phyloP scores from a whole-genome alignment of 176 grass and related monocot species.

The Ensete glaucum region DNA sequence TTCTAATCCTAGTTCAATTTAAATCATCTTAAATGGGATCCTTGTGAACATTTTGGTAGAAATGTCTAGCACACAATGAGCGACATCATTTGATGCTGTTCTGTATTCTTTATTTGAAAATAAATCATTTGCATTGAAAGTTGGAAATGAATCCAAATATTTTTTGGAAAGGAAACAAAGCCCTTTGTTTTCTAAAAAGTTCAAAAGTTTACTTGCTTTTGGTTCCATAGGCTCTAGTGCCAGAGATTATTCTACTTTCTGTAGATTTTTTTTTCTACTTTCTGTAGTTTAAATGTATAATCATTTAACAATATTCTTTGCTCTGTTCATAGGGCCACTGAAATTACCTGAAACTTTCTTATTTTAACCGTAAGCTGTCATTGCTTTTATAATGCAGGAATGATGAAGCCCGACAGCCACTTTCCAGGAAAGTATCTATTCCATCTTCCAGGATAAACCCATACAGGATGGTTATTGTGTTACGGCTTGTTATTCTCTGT shows the following conservation, averaged over 20 bases:
- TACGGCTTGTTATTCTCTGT: constrained; percentile 76
- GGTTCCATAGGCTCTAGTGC: too few species aligned
- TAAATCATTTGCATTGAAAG: background rate
- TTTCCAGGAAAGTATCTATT: constrained; percentile 91
- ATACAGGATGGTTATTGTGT: constrained; percentile 94
- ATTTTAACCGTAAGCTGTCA: constrained; percentile 1
- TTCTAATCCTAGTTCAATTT: background rate
- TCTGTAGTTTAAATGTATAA: background rate
- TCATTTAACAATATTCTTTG: background rate
- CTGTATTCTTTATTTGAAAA: background rate
- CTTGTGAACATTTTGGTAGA: background rate
- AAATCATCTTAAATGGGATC: background rate
- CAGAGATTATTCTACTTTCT: too few species aligned
- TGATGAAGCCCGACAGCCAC: constrained; percentile 91
- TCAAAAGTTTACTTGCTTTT: too few species aligned
- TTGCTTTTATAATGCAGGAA: constrained; percentile 55
- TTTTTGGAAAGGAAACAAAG: too few species aligned
- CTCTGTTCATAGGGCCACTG: background rate
- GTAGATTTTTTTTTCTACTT: background rate
- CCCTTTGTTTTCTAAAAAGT: too few species aligned
- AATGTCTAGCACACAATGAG: background rate
- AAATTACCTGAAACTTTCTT: background rate
- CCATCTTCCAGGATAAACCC: constrained; percentile 95
- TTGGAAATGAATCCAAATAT: too few species aligned
- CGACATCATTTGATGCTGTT: background rate